Conservation (phyloP, 2,329 filamentous ascomycete species). For the Botrytis medusae region DNA sequence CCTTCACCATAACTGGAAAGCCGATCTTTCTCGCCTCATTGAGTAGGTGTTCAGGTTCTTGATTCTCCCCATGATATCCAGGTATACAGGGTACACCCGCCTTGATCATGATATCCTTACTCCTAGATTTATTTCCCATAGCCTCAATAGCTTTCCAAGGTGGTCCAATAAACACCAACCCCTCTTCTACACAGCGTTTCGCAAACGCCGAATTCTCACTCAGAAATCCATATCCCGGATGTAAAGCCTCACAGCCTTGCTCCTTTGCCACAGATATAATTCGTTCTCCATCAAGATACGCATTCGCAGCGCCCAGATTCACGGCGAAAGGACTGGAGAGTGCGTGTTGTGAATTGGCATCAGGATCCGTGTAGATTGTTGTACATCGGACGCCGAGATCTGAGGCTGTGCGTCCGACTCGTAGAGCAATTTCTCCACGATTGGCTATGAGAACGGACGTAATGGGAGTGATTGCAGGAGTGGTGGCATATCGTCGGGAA, state of each 20-base stretch:
- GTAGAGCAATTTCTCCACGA: constrained; percentile 92
- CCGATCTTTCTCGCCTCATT: constrained; percentile 68
- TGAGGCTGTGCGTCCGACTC: constrained; percentile 84
- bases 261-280: constrained; percentile 87
- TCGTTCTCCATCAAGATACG: constrained; percentile 89
- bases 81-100: constrained; percentile 97
- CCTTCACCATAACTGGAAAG: constrained; percentile 76
- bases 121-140: constrained; percentile 91
- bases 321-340: constrained; percentile 79
- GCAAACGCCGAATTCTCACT: constrained; percentile 94
- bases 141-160: constrained; percentile 78
- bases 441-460: constrained; percentile 93
- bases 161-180: constrained; percentile 91
- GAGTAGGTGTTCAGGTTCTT: constrained; percentile 62
- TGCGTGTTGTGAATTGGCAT: constrained; percentile 84
- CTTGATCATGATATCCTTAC: constrained; percentile 93
- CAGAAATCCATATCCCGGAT: constrained; percentile 94
- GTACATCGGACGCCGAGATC: constrained; percentile 90
- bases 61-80: constrained; percentile 87
- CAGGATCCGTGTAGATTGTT: constrained; percentile 91
- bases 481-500: constrained; percentile 27
- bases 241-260: constrained; percentile 84
- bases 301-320: constrained; percentile 77
- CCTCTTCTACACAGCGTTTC: constrained; percentile 81
- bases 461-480: constrained; percentile 47